A percentile compares a stretch with the other conserved stretches of the same genome.
Conservation (phyloP, 176 grass and related monocot species). For the Juncus effusus region DNA sequence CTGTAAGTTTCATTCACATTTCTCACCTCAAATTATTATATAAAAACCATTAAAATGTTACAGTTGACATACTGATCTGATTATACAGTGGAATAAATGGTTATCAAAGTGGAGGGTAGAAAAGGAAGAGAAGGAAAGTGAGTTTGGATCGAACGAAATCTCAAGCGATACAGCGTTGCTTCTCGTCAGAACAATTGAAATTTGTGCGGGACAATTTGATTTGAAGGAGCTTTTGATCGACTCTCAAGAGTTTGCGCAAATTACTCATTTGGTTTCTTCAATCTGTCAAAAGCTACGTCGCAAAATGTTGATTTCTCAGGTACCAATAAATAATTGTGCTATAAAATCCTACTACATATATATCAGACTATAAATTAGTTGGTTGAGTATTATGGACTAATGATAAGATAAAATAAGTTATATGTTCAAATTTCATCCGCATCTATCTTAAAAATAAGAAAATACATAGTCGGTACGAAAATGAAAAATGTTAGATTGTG, state of each 20-base stretch:
- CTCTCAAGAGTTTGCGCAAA: background rate
- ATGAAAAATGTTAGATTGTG: no score
- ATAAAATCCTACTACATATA: no score
- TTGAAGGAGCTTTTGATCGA: slow-evolving; percentile 14
- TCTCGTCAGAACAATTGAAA: slow-evolving; percentile 53
- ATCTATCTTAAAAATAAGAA: no score
- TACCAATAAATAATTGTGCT: slow-evolving; percentile 15
- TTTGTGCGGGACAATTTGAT: slow-evolving; percentile 48
- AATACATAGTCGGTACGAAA: no score
- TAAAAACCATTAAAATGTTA: no score
- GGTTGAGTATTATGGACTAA: no score
- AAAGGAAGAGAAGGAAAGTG: background rate
- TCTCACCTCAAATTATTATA: background rate
- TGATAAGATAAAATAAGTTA: no score
- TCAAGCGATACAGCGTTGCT: slow-evolving; percentile 41
- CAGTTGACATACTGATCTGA: background rate
- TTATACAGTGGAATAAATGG: slow-evolving; percentile 69
- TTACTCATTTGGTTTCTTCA: slow-evolving; percentile 39
- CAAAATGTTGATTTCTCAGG: slow-evolving; percentile 27
- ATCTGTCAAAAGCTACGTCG: slow-evolving; percentile 32
- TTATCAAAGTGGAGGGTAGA: slow-evolving; percentile 32
- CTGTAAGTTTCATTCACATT: slow-evolving; percentile 38
- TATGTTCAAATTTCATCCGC: no score
- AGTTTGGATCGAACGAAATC: background rate
- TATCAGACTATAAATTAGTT: no score